These are phyloP conservation scores for Calvatia gigantea DNA, from an alignment of 768 basidiomycete genomes.

Conservation along the genomic window DNA sequence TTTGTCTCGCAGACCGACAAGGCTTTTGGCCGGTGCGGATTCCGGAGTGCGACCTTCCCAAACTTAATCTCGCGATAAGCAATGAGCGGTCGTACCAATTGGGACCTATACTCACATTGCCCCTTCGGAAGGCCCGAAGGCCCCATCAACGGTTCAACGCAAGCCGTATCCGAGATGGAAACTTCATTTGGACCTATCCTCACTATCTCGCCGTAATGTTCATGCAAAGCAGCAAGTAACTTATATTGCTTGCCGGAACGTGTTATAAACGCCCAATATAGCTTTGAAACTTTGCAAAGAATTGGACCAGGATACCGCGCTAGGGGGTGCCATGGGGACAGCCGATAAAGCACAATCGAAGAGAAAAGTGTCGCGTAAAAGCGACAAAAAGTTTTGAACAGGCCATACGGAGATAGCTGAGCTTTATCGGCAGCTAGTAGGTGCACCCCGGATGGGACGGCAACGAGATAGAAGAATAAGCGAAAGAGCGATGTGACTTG, in stretches of 20 bases:
- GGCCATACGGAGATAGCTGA: background rate
- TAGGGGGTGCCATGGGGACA: conserved; percentile 36
- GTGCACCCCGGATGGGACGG: background rate
- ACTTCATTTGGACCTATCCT: conserved; percentile 34
- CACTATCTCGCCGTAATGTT: background rate
- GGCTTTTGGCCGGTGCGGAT: conserved; percentile 14
- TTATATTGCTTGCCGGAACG: conserved; percentile 27
- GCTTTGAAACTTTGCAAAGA: conserved; percentile 27
- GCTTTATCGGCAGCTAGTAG: background rate
- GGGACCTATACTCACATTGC: conserved; percentile 25
- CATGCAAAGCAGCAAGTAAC: background rate
- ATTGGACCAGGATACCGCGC: conserved; percentile 33
- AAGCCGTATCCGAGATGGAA: conserved; percentile 23
- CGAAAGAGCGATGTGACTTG: background rate
- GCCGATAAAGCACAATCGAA: conserved; percentile 30
- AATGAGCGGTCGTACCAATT: conserved; percentile 15
- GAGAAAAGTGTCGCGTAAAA: background rate
- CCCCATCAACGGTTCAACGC: conserved; percentile 11
- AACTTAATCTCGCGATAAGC: background rate
- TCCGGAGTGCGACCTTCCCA: conserved; percentile 20
- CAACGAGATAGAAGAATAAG: background rate
- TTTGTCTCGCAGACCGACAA: conserved; percentile 1
- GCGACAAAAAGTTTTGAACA: background rate
- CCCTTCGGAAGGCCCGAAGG: conserved; percentile 20
- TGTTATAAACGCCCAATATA: background rate